Evolutionary conservation across 495 filamentous ascomycete species (phyloP).

Genomic region (Aspergillus carlsbadensis): DNA sequence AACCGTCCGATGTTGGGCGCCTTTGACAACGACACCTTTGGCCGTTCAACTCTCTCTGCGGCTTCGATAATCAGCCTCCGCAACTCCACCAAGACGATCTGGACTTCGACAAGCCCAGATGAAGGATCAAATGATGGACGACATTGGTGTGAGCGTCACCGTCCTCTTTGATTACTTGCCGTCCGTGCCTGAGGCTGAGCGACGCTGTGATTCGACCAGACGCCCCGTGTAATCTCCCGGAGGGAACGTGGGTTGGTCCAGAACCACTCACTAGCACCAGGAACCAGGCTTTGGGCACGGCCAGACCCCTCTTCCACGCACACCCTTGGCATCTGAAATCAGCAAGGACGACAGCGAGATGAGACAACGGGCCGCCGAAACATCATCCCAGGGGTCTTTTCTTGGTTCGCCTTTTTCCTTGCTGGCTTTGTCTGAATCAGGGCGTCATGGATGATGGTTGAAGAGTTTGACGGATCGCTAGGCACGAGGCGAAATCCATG

Average conservation of each 20-base stretch:
- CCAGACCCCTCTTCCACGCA: conserved; percentile 4
- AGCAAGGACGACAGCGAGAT: background rate
- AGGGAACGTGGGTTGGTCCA: conserved; percentile 21
- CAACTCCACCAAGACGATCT: conserved; percentile 2
- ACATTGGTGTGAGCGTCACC: conserved; percentile 1
- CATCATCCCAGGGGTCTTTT: background rate
- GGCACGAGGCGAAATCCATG: too few relatives aligned
- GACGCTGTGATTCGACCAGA: conserved; percentile 16
- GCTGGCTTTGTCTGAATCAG: background rate
- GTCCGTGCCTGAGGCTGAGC: conserved; percentile 20
- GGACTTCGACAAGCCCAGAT: background rate
- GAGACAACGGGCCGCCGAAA: conserved; percentile 7
- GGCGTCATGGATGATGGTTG: background rate
- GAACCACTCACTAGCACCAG: conserved; percentile 9
- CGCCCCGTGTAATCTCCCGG: conserved; percentile 23
- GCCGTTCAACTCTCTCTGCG: background rate
- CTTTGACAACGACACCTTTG: too few relatives aligned
- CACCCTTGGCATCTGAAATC: background rate
- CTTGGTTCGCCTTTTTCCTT: background rate
- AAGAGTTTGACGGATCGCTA: too few relatives aligned
- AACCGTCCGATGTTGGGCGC: too few relatives aligned
- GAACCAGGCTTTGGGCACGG: conserved; percentile 12
- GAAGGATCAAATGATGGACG: conserved; percentile 6
- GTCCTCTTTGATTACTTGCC: conserved; percentile 8
- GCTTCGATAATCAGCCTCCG: conserved; percentile 2